These are phyloP conservation scores for Pichia occidentalis DNA, from an alignment of 805 yeast genomes.

Conservation along the genomic window DNA sequence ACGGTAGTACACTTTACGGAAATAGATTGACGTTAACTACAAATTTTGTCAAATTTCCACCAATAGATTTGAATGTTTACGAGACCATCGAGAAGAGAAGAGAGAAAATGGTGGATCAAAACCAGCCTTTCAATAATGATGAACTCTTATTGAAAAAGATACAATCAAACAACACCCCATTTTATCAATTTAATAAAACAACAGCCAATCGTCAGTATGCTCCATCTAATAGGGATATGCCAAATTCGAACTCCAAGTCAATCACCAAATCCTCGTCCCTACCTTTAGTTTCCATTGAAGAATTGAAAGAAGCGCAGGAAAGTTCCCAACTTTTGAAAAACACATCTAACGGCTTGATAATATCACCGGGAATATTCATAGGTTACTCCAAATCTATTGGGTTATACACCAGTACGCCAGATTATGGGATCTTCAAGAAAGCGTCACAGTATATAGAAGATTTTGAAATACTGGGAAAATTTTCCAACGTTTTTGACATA, in stretches of 20 bases:
- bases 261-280: conserved; percentile 26
- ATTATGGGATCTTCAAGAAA: conserved; percentile 75
- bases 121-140: conserved; percentile 17
- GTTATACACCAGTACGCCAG: conserved; percentile 68
- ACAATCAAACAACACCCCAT: conserved; percentile 5
- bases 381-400: conserved; percentile 51
- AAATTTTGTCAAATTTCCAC: conserved; percentile 40
- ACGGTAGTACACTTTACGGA: conserved; percentile 38
- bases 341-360: conserved; percentile 50
- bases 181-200: conserved; percentile 1
- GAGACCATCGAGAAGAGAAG: conserved; percentile 30
- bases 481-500: conserved; percentile 57
- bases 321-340: conserved; percentile 49
- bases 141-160: conserved; percentile 1
- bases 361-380: conserved; percentile 83
- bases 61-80: conserved; percentile 30
- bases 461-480: conserved; percentile 63
- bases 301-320: conserved; percentile 48
- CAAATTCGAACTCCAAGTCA: conserved; percentile 10
- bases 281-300: conserved; percentile 25
- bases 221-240: conserved; percentile 3
- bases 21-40: conserved; percentile 31
- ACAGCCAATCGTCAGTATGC: not conserved
- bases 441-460: conserved; percentile 70
- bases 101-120: conserved; percentile 34